phyloP scores from a whole-genome alignment of 1,139 yeast genomes.

The Scheffersomyces titani region DNA sequence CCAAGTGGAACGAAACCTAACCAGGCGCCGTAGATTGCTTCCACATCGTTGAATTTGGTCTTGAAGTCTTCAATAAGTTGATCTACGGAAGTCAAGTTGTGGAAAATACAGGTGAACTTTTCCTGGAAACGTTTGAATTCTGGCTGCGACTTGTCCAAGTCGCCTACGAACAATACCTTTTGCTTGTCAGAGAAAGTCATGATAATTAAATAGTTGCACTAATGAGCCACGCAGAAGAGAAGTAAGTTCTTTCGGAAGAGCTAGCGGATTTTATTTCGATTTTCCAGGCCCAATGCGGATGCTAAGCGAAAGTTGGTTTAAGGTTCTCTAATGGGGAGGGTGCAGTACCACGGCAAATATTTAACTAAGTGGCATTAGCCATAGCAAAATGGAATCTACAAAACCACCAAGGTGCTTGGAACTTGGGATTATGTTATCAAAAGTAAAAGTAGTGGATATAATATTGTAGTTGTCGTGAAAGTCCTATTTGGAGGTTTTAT shows the following conservation, averaged over 20 bases:
- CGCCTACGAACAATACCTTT: conserved; percentile 26
- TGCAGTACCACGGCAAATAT: neutral
- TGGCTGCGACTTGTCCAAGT: conserved; percentile 18
- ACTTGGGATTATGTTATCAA: too few relatives aligned
- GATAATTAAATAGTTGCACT: neutral
- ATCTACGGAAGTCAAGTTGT: conserved; percentile 18
- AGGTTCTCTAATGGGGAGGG: neutral
- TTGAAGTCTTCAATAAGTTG: conserved; percentile 30
- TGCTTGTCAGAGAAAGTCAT: conserved; percentile 7
- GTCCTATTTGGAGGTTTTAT: neutral
- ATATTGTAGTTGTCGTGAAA: neutral
- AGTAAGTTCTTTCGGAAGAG: neutral
- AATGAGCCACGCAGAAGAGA: neutral
- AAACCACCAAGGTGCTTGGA: neutral
- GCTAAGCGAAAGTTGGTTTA: neutral
- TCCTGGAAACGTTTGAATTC: conserved; percentile 17
- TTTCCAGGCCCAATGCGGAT: neutral
- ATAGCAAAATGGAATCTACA: neutral
- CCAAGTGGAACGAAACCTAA: conserved; percentile 53
- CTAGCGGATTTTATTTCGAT: neutral
- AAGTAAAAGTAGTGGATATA: too few relatives aligned
- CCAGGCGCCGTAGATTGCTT: conserved; percentile 69
- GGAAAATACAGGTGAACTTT: conserved; percentile 20
- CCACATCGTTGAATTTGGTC: conserved; percentile 38
- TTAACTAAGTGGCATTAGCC: neutral